phyloP scores from a whole-genome alignment of 306 rosid genomes.

The Cucumis hystrix region DNA sequence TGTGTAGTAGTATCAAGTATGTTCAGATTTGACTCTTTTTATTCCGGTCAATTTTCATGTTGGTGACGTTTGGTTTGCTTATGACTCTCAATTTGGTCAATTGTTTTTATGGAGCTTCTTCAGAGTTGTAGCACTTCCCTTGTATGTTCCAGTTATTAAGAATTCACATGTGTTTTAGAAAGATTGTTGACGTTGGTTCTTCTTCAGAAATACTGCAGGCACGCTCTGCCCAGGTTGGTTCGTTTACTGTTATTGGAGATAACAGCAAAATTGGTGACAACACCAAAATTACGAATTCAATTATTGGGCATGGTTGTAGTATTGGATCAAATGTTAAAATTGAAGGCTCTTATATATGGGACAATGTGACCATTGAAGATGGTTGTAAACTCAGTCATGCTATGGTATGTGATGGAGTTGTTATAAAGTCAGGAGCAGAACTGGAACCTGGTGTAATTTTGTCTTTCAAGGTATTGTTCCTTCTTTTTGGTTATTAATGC shows the following conservation, averaged over 20 bases:
- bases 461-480: conserved; percentile 72
- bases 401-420: conserved; percentile 85
- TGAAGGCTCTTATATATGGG: conserved; percentile 87
- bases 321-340: conserved; percentile 75
- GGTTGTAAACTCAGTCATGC: conserved; percentile 76
- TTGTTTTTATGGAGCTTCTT: background rate
- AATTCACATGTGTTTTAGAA: background rate
- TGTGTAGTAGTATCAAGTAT: background rate
- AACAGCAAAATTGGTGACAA: conserved; percentile 67
- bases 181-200: conserved; percentile 8
- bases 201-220: conserved; percentile 61
- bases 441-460: conserved; percentile 79
- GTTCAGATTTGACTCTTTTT: background rate
- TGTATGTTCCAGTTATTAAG: background rate
- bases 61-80: background rate
- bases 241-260: conserved; percentile 70
- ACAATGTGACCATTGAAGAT: conserved; percentile 76
- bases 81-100: background rate
- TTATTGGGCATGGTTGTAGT: conserved; percentile 73
- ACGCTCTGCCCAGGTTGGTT: conserved; percentile 73
- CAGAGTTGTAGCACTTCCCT: background rate
- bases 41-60: conserved; percentile 9
- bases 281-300: conserved; percentile 58
- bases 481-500: background rate
- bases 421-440: conserved; percentile 56